Evolutionary conservation across 2,329 filamentous ascomycete genomes (phyloP), one percentile per base, ranked within the genome.

Genomic region (Dothistroma septosporum): DNA sequence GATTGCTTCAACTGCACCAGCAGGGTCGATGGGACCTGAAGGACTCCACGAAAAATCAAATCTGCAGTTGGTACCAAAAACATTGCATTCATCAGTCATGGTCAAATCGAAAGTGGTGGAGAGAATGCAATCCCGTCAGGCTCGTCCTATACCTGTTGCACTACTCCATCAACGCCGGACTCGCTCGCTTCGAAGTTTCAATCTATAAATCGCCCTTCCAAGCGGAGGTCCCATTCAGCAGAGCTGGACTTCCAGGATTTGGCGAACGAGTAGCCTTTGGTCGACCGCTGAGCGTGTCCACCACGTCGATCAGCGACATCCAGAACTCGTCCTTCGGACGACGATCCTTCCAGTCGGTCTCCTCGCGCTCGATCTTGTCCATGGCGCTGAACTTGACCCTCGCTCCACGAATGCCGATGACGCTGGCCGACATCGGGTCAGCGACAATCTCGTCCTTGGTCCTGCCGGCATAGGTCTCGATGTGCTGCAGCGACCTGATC

Each of bases 291-390:
- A 99, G 78, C 35, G 91, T 88, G 74, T 99, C 90, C 2, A 96
- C 92, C 31, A 91, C 85, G 54, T 87, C 82, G 76, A 91, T 90
- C 75, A 96, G 80, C 54, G 81, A 82, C 69, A 90, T 80, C 94
- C 94, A 99, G 80, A 91, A 92, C 68, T 94, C 90, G 58, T 86
- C 78, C 77, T 86, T 90, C 52, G 94, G 93, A 55, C 94, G 83
- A 55, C 94, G 83, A 75, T 95, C 92, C 66, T 87, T 85, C 94
- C 94, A 99, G 78, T 99, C 93, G 4, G 94, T 97, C 71, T 92
- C 90, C 24, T 85, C 84, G 67, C 85, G 85, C 79, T 97, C 94
- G 9, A 97, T 83, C 48, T 85, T 83, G 70, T 87, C 83, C 84
- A 97, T 90, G 0, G 89, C 82, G 9, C 86, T 88, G 75, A 97